Evolutionary conservation across 371 early-diverging fungal species (phyloP).

Genomic region (Neoconidiobolus thromboides): DNA sequence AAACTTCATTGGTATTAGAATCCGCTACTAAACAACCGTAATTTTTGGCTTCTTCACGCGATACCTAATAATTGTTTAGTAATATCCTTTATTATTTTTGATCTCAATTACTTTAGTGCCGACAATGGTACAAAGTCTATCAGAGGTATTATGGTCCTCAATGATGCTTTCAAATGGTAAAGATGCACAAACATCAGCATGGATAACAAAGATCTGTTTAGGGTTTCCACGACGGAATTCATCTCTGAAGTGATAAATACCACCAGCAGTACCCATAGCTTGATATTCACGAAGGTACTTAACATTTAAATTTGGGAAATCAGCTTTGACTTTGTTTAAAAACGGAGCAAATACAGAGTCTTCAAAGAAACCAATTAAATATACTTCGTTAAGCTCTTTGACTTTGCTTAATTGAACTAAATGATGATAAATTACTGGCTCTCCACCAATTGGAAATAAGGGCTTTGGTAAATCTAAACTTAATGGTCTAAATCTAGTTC

Average conservation of each 20-base stretch:
- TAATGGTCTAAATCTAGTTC: slow-evolving; percentile 92
- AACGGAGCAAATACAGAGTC: slow-evolving; percentile 74
- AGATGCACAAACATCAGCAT: slow-evolving; percentile 84
- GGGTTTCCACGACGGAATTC: slow-evolving; percentile 79
- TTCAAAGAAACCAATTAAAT: slow-evolving; percentile 91
- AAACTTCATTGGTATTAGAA: slow-evolving; percentile 58
- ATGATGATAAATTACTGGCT: slow-evolving; percentile 91
- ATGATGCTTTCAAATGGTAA: slow-evolving; percentile 83
- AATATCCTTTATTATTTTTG: too few species aligned
- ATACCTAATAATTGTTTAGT: background rate
- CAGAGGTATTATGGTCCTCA: slow-evolving; percentile 51
- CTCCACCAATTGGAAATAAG: slow-evolving; percentile 92
- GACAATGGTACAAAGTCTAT: slow-evolving; percentile 67
- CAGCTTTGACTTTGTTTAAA: slow-evolving; percentile 56
- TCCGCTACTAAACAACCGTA: slow-evolving; percentile 89
- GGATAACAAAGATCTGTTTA: slow-evolving; percentile 81
- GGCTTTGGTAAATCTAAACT: slow-evolving; percentile 89
- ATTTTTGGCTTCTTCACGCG: slow-evolving; percentile 49
- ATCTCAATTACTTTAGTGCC: slow-evolving; percentile 40
- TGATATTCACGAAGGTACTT: slow-evolving; percentile 94
- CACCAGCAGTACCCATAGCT: slow-evolving; percentile 91
- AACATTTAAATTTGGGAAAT: slow-evolving; percentile 65
- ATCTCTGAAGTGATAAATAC: slow-evolving; percentile 93
- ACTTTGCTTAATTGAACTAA: slow-evolving; percentile 74
- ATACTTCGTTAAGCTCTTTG: slow-evolving; percentile 70